Base-by-base conservation (phyloP, 257 asterid species). In the Nicotiana attenuata region DNA sequence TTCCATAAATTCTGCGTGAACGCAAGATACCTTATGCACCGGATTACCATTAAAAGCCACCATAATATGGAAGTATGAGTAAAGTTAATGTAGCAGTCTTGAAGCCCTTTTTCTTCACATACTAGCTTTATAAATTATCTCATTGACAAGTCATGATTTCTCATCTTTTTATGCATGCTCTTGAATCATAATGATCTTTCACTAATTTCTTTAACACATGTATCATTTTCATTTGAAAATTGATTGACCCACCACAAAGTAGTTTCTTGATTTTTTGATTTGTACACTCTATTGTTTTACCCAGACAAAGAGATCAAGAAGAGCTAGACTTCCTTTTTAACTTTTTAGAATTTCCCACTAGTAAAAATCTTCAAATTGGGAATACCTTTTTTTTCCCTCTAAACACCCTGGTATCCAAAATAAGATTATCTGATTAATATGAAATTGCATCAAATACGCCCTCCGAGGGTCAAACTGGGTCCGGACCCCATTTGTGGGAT, bases 121-220 rank as follows among this genome's bases (percentile, higher is more conserved):
- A 69, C 22, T 41, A n/a, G 78, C 78, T 69, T 41, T 69, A 19
- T 69, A 56, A 10, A 13, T n/a, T 41, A 20, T 45, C 14, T 45
- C 22, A 71, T 71, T 41, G 47, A 71, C 38, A 71, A 71, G 78
- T 71, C 60, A 45, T 71, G 31, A 45, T 22, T 45, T 55, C 35
- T 14, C 60, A 47, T 24, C 79, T 73, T 47, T 73, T 73, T 24
- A 47, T 47, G 79, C 79, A 73, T 73, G 79, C 79, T 47, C 22
- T 73, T 73, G 8, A 24, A 73, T 73, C 63, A 73, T 73, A 1
- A 47, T 73, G 79, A 73, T 15, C 79, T 47, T 73, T 73, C 63
- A 24, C 24, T 50, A 47, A 47, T 73, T 73, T 47, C 41, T 20
- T 73, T 47, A 24, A 73, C 41, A 73, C 41, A 24, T 47, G 16